Conservation (phyloP, 768 basidiomycete species). For the Erythrobasidium yunnanense region DNA sequence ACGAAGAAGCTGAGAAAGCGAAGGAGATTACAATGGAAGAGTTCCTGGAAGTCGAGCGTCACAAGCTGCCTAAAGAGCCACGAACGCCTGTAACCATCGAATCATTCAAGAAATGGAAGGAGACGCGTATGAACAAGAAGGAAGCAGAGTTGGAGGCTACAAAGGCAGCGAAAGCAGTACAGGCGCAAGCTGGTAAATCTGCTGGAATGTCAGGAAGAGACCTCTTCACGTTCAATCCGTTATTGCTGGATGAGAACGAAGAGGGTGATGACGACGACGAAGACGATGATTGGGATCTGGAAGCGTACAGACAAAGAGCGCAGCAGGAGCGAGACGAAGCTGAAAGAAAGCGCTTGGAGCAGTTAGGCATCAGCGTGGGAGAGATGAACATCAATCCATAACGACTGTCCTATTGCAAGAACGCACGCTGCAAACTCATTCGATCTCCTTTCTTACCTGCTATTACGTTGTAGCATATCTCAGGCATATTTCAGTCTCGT, state of each 20-base stretch:
- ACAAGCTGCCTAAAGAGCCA: slow-evolving; percentile 72
- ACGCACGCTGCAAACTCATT: too few species aligned
- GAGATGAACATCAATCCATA: background rate
- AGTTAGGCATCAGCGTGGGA: background rate
- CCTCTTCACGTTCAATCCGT: slow-evolving; percentile 86
- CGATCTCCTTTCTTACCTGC: too few species aligned
- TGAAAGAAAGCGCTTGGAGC: slow-evolving; percentile 37
- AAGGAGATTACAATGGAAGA: slow-evolving; percentile 86
- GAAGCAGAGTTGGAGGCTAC: slow-evolving; percentile 71
- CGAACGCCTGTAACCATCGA: slow-evolving; percentile 89
- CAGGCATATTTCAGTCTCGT: too few species aligned
- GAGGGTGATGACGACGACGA: slow-evolving; percentile 56
- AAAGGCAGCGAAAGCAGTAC: slow-evolving; percentile 68
- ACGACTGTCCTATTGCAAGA: background rate
- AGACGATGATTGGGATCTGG: slow-evolving; percentile 48
- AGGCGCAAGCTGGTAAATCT: slow-evolving; percentile 75
- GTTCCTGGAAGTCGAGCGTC: slow-evolving; percentile 95
- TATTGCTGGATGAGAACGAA: slow-evolving; percentile 27
- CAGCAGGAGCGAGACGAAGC: slow-evolving; percentile 53
- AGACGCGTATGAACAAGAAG: slow-evolving; percentile 89
- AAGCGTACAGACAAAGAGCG: slow-evolving; percentile 54
- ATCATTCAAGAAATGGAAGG: slow-evolving; percentile 87
- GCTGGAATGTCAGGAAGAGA: slow-evolving; percentile 91
- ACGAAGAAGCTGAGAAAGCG: slow-evolving; percentile 71
- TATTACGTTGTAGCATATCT: too few species aligned